Evolutionary conservation across 176 grass and related monocot genomes (phyloP).

Genomic region (Metroxylon sagu): DNA sequence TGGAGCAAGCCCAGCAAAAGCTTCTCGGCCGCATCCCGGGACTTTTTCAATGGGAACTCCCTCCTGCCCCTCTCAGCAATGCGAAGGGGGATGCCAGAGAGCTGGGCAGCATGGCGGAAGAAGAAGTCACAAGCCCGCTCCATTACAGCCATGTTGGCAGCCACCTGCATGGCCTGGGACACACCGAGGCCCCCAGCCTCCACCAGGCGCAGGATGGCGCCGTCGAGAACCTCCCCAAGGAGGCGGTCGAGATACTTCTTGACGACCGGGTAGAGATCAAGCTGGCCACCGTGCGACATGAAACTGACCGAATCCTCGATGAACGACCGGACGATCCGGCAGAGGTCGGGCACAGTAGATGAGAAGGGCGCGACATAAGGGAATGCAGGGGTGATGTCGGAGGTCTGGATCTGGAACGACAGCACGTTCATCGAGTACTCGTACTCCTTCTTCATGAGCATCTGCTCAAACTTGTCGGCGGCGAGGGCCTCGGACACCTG

Average conservation of each 20-base stretch:
- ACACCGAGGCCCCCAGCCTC: slow-evolving; percentile 67
- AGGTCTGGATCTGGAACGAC: slow-evolving; percentile 93
- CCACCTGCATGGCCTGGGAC: slow-evolving; percentile 94
- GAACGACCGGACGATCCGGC: slow-evolving; percentile 90
- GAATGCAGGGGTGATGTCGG: slow-evolving; percentile 89
- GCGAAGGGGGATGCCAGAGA: slow-evolving; percentile 69
- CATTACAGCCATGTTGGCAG: slow-evolving; percentile 89
- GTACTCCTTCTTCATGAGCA: slow-evolving; percentile 99
- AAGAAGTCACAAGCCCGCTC: slow-evolving; percentile 96
- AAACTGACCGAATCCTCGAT: slow-evolving; percentile 96
- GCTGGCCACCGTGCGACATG: slow-evolving; percentile 88
- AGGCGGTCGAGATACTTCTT: slow-evolving; percentile 94
- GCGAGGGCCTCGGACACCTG: slow-evolving; percentile 83
- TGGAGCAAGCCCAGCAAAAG: slow-evolving; percentile 57
- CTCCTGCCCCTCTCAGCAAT: slow-evolving; percentile 56
- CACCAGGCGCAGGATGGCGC: slow-evolving; percentile 58
- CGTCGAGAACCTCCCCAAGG: slow-evolving; percentile 64
- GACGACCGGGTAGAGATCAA: slow-evolving; percentile 67
- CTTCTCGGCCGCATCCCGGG: slow-evolving; percentile 60
- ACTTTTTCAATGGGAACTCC: slow-evolving; percentile 70
- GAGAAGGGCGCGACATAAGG: slow-evolving; percentile 90
- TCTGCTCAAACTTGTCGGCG: slow-evolving; percentile 91
- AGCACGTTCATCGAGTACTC: slow-evolving; percentile 99
- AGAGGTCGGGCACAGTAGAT: slow-evolving; percentile 82
- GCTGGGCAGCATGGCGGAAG: slow-evolving; percentile 73